These are phyloP conservation scores for Phytophthora brassicae DNA, from an alignment of 352 stramenopile genomes.

Conservation along the genomic window DNA sequence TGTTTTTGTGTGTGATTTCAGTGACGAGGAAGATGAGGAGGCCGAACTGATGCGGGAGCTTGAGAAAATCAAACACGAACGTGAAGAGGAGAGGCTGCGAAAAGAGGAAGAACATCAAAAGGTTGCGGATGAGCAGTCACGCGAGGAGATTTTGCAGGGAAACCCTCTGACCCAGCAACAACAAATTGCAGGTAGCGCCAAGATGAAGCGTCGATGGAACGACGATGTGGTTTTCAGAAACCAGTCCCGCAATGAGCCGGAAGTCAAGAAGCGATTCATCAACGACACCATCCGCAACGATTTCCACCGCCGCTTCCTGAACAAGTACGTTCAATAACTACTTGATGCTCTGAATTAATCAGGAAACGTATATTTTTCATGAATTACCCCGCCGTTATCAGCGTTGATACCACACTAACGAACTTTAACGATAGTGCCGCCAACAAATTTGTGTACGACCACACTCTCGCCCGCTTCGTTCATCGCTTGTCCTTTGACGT, in stretches of 20 bases:
- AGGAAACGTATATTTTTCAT: constrained; percentile 29
- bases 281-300: constrained; percentile 99
- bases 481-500: constrained; percentile 54
- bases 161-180: constrained; percentile 89
- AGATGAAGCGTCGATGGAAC: constrained; percentile 98
- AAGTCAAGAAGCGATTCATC: constrained; percentile 98
- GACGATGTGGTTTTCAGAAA: constrained; percentile 99
- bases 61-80: constrained; percentile 97
- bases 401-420: constrained; percentile 30
- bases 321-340: constrained; percentile 92
- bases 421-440: constrained; percentile 69
- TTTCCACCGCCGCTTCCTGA: constrained; percentile 99
- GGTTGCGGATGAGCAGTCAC: constrained; percentile 74
- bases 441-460: constrained; percentile 66
- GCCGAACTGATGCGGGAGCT: constrained; percentile 96
- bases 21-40: constrained; percentile 96
- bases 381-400: constrained; percentile 5
- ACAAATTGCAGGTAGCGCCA: constrained; percentile 41
- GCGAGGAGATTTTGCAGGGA: constrained; percentile 92
- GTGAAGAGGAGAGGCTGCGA: constrained; percentile 90
- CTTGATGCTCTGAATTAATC: too few species aligned
- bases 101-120: constrained; percentile 89
- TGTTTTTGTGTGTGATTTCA: constrained; percentile 4
- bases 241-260: constrained; percentile 93
- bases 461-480: constrained; percentile 58